These are phyloP conservation scores for Gynostemma pentaphyllum DNA, from an alignment of 306 rosid species.

Conservation along the genomic window DNA sequence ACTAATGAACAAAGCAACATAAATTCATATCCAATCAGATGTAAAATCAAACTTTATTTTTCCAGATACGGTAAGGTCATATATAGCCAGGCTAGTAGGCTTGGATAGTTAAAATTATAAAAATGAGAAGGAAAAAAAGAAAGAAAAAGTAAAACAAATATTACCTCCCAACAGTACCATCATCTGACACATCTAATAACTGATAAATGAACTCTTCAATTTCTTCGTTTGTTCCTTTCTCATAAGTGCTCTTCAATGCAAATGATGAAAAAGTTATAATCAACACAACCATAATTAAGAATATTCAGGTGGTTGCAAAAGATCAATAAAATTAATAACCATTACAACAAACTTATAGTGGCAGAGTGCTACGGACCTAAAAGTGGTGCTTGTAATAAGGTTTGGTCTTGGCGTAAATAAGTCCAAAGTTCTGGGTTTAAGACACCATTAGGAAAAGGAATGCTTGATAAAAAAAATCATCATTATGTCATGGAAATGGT, in stretches of 20 bases:
- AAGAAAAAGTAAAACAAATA: no score
- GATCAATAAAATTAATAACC: neutral
- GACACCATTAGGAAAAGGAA: no score
- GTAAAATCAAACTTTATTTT: neutral
- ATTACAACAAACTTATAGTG: no score
- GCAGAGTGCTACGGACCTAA: no score
- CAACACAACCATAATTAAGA: neutral
- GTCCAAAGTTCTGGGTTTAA: no score
- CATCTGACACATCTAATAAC: conserved; percentile 40
- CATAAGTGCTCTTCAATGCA: conserved; percentile 56
- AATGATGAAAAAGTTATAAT: neutral
- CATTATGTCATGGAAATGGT: no score
- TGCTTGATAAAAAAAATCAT: no score
- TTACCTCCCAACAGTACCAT: conserved; percentile 46
- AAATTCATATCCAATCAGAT: neutral
- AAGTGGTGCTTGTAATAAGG: no score
- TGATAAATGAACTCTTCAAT: conserved; percentile 66
- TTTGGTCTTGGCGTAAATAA: no score
- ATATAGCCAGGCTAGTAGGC: neutral
- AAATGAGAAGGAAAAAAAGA: neutral
- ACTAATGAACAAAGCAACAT: neutral
- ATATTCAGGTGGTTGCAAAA: neutral
- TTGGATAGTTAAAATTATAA: neutral
- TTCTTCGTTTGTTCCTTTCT: conserved; percentile 73
- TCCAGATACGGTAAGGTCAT: neutral